Conservation (phyloP, 345 rosid species). For the Melaleuca alternifolia region DNA sequence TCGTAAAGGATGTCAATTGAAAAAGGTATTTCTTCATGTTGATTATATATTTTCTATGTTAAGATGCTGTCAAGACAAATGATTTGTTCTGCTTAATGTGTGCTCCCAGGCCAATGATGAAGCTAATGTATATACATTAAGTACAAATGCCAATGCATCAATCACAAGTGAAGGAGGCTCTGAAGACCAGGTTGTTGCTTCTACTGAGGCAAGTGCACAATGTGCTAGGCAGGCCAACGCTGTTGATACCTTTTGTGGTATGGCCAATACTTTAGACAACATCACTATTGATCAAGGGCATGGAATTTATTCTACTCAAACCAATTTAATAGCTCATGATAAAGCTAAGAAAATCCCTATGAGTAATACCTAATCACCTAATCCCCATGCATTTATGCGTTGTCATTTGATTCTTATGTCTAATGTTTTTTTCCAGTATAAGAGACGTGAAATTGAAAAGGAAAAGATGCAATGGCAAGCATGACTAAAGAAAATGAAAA, state of each 20-base stretch:
- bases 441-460: neutral
- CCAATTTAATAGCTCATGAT: neutral
- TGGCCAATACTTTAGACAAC: neutral
- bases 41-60: no score
- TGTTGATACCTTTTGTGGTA: no score
- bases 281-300: neutral
- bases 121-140: no score
- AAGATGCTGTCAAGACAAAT: no score
- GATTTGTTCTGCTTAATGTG: no score
- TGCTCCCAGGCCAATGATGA: no score
- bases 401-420: neutral
- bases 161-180: neutral
- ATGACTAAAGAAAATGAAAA: neutral
- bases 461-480: neutral
- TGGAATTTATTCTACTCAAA: neutral
- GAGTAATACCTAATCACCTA: neutral
- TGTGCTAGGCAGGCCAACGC: neutral
- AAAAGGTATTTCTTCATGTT: no score
- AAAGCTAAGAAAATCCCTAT: neutral
- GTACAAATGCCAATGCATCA: no score
- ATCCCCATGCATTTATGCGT: neutral
- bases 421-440: neutral
- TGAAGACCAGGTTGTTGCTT: neutral
- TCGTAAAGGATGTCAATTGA: no score
- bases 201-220: accelerated